phyloP scores from a whole-genome alignment of 441 rosid species.

The Adansonia grandidieri region DNA sequence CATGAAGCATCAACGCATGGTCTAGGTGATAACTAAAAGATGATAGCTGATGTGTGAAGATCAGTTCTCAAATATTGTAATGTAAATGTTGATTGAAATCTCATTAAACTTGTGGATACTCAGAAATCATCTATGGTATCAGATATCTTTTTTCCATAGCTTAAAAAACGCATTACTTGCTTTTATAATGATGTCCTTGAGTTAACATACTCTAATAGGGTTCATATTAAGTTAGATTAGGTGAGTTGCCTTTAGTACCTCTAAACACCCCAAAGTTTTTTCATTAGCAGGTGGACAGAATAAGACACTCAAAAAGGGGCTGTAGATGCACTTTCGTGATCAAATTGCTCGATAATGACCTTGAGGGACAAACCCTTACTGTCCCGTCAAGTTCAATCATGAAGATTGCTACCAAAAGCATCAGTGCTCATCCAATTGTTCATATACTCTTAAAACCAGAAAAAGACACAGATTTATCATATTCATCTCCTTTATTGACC shows the following conservation, averaged over 20 bases:
- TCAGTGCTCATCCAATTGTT: slow-evolving; percentile 2
- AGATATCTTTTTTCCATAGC: not conserved
- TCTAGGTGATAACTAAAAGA: not conserved
- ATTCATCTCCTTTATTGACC: slow-evolving; percentile 3
- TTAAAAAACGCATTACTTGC: not conserved
- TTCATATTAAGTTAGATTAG: not conserved
- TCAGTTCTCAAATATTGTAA: slow-evolving; percentile 1
- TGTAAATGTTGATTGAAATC: not conserved
- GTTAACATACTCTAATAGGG: not conserved
- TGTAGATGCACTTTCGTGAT: slow-evolving; percentile 24
- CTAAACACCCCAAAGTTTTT: not conserved
- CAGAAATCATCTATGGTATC: not conserved
- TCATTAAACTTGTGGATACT: slow-evolving; percentile 1
- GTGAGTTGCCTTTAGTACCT: not conserved
- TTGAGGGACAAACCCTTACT: slow-evolving; percentile 18
- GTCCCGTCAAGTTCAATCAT: slow-evolving; percentile 20
- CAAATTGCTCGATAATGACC: slow-evolving; percentile 13
- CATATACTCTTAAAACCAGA: slow-evolving; percentile 10
- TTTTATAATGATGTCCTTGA: not conserved
- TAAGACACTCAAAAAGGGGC: slow-evolving; percentile 19
- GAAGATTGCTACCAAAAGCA: slow-evolving; percentile 24
- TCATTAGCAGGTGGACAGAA: slow-evolving; percentile 10
- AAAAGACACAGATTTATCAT: not conserved
- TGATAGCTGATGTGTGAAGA: not conserved
- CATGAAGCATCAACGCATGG: slow-evolving; percentile 5